Evolutionary conservation across 805 yeast genomes (phyloP), one percentile per base, ranked within the genome.

Genomic region (Saccharomycopsis amapae): DNA sequence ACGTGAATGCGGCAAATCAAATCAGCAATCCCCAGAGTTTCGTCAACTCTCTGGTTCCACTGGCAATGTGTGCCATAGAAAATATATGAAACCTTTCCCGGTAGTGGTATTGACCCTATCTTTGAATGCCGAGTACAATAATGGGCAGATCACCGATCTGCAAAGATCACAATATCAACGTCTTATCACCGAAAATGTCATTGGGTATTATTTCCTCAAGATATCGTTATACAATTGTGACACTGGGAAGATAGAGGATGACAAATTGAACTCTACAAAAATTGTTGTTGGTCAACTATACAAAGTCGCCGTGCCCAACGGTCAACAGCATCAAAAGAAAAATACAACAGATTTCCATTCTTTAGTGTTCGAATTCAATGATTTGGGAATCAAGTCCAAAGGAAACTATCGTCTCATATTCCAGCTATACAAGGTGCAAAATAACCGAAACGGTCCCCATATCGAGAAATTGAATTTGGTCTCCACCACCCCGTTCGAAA

Each of bases 1-100:
- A 24, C 17, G 47, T 5, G 47, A 44, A 33, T 41, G 47, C 17
- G 47, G 47, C 33, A 44, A 44, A n/a, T 13, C 23, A 13, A 10
- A 32, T 9, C 12, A 28, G 12, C 24, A 36, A 28, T 18, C 17
- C 26, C 43, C 12, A 20, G 7, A 24, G 44, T 22, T 9, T 7
- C 40, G 25, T 19, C 19, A 20, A 34, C 17, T n/a, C 17, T 2
- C 15, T 22, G 18, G 10, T 10, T 34, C 38, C 36, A 13, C 25
- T 36, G 15, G 9, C 25, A 13, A 5, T 17, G 13, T 28, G 15
- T 30, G 15, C 13, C 47, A 44, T 25, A 32, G 48, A 23, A n/a
- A 40, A 10, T 44, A 44, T 25, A 38, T 44, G 19, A 44, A 44
- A 26, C 48, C 48, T 12, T 30, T 26, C 13, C 48, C 48, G 5